Evolutionary conservation across 768 basidiomycete species (phyloP).

Genomic region (Suillus luteus): DNA sequence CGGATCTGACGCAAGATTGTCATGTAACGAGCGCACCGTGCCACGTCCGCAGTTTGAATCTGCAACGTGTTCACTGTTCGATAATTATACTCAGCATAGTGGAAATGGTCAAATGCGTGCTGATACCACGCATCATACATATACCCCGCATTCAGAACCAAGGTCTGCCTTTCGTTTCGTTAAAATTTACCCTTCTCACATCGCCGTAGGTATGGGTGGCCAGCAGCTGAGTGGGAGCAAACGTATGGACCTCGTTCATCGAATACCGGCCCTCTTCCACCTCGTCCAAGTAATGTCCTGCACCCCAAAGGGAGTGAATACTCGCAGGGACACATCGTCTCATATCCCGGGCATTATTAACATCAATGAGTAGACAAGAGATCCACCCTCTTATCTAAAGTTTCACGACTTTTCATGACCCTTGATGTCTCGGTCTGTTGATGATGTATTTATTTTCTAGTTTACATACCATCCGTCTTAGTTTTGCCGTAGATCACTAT

Average conservation of each 20-base stretch:
- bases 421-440: slow-evolving; percentile 7
- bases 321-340: slow-evolving; percentile 13
- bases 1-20: slow-evolving; percentile 12
- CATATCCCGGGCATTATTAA: slow-evolving; percentile 22
- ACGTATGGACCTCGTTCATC: slow-evolving; percentile 14
- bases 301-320: slow-evolving; percentile 12
- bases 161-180: slow-evolving; percentile 14
- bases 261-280: slow-evolving; percentile 1
- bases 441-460: slow-evolving; percentile 18
- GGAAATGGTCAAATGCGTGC: slow-evolving; percentile 5
- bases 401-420: slow-evolving; percentile 9
- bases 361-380: slow-evolving; percentile 7
- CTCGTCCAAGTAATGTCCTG: slow-evolving; percentile 9
- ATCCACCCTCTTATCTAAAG: neutral
- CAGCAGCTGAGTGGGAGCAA: slow-evolving; percentile 25
- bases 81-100: neutral
- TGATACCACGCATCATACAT: neutral
- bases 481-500: neutral
- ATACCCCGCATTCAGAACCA: slow-evolving; percentile 9
- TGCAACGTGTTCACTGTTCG: neutral
- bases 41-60: slow-evolving; percentile 9
- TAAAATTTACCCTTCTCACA: neutral
- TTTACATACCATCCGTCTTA: slow-evolving; percentile 19
- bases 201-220: slow-evolving; percentile 9
- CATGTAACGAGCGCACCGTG: slow-evolving; percentile 7